Evolutionary conservation across 176 grass and related monocot genomes (phyloP).

Genomic region (Dendrocalamus sinicus): DNA sequence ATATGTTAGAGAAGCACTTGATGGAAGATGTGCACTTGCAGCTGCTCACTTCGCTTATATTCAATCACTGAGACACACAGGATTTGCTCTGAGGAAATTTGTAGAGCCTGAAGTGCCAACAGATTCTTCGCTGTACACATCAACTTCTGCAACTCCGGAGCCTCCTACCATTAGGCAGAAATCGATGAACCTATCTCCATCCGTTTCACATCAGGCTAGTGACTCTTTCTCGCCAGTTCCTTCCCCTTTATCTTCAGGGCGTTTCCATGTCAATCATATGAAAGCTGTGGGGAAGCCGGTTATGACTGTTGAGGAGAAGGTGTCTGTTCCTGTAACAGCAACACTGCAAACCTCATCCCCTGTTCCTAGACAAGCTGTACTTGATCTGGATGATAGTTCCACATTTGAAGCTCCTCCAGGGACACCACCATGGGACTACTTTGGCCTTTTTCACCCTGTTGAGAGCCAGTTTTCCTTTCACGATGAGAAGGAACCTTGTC

Average conservation of each 20-base stretch:
- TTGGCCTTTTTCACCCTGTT: constrained; percentile 82
- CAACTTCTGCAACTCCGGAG: constrained; percentile 70
- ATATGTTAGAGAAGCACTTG: constrained; percentile 83
- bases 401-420: constrained; percentile 69
- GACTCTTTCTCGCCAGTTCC: constrained; percentile 77
- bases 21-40: constrained; percentile 86
- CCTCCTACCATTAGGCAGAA: constrained; percentile 60
- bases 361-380: constrained; percentile 40
- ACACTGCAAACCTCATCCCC: constrained; percentile 64
- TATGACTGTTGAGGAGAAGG: constrained; percentile 76
- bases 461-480: constrained; percentile 72
- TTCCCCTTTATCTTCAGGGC: constrained; percentile 67
- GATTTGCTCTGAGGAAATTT: constrained; percentile 81
- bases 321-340: constrained; percentile 64
- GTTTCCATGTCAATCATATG: constrained; percentile 90
- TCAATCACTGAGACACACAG: constrained; percentile 83
- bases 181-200: constrained; percentile 60
- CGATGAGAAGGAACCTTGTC: constrained; percentile 60
- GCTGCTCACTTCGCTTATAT: constrained; percentile 81
- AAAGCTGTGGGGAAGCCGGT: constrained; percentile 61
- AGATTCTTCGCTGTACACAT: constrained; percentile 70
- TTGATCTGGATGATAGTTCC: constrained; percentile 69
- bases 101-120: constrained; percentile 60
- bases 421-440: constrained; percentile 90
- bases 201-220: constrained; percentile 61